Evolutionary conservation across 352 stramenopile genomes (phyloP), one percentile per base, ranked within the genome.

Genomic region (Hyaloperonospora brassicae): DNA sequence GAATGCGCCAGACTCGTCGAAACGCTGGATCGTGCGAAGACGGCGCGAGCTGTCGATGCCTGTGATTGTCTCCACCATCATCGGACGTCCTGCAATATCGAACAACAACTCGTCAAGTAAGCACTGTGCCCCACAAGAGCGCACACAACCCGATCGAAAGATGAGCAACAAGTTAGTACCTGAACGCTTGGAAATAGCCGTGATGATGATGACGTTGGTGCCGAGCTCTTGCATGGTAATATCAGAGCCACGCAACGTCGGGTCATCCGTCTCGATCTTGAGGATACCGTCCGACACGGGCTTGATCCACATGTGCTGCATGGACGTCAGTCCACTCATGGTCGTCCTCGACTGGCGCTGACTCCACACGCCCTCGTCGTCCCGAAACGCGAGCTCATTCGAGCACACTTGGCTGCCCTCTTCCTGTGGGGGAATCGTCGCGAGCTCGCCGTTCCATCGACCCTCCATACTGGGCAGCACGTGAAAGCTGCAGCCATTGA

Each of bases 241-340:
- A 47, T 94, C 84, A 1, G 71, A 71, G n/a, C 79, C 82, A 39
- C 82, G 70, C 30, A 92, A 64, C 36, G 73, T 68, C 51, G 84
- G 82, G 39, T 94, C 84, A 40, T 94, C 84, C 8, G 82, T 82
- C 68, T 94, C 84, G 42, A 94, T 72, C 80, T 94, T 94, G 38
- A 90, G 56, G 48, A 94, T 92, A 21, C 84, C 80, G 57, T 94
- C 84, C 3, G 84, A 75, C n/a, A 89, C 81, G 14, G 84, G 81
- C 45, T 86, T 88, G 62, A 94, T 89, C 84, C 84, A 94, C 52
- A 83, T 92, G 65, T 94, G 82, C 68, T 93, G 81, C 52, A 79
- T 94, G 31, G 83, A 81, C 1, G 84, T 91, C 47, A 94, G 73
- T 0, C 84, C 84, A 41, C 69, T 91, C 68, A 94, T 90, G 17